Evolutionary conservation across 2,329 filamentous ascomycete species (phyloP).

Genomic region (Phialophora chinensis): DNA sequence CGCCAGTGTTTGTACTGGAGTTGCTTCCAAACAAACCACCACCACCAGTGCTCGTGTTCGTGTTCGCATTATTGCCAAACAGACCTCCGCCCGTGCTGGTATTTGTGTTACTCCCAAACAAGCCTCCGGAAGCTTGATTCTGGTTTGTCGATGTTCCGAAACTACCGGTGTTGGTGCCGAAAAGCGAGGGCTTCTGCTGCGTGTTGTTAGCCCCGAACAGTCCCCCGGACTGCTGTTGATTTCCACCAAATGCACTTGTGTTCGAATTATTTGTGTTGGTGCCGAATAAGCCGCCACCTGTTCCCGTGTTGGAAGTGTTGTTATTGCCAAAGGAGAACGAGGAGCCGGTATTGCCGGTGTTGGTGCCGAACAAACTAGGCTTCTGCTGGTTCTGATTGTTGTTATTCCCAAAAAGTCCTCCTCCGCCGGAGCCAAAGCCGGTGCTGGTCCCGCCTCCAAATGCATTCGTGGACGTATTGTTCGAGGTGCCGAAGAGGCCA

Average conservation of each 20-base stretch:
- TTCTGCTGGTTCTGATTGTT: constrained; percentile 51
- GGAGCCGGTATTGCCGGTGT: constrained; percentile 35
- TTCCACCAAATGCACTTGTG: constrained; percentile 40
- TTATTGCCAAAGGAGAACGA: constrained; percentile 43
- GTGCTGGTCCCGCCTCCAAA: constrained; percentile 44
- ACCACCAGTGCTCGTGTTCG: constrained; percentile 54
- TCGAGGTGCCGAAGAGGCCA: constrained; percentile 51
- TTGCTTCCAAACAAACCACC: constrained; percentile 55
- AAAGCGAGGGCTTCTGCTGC: constrained; percentile 34
- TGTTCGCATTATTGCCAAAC: constrained; percentile 56
- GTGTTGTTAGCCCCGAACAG: constrained; percentile 51
- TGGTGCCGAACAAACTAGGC: constrained; percentile 53
- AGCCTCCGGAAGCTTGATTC: constrained; percentile 50
- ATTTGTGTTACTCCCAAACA: constrained; percentile 51
- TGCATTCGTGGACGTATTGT: constrained; percentile 43
- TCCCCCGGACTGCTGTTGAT: constrained; percentile 46
- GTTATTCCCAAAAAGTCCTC: constrained; percentile 51
- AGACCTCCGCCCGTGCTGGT: constrained; percentile 46
- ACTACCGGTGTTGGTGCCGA: constrained; percentile 47
- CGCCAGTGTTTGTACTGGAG: constrained; percentile 41
- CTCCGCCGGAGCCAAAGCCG: constrained; percentile 55
- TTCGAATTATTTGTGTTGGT: constrained; percentile 32
- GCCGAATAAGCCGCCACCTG: constrained; percentile 32
- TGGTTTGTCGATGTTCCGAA: constrained; percentile 48
- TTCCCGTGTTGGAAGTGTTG: constrained; percentile 43